Percentiles rank a stretch among this genome's conserved stretches.
Evolutionary conservation across 441 rosid genomes (phyloP).

Genomic region (Euphorbia neoarborescens): DNA sequence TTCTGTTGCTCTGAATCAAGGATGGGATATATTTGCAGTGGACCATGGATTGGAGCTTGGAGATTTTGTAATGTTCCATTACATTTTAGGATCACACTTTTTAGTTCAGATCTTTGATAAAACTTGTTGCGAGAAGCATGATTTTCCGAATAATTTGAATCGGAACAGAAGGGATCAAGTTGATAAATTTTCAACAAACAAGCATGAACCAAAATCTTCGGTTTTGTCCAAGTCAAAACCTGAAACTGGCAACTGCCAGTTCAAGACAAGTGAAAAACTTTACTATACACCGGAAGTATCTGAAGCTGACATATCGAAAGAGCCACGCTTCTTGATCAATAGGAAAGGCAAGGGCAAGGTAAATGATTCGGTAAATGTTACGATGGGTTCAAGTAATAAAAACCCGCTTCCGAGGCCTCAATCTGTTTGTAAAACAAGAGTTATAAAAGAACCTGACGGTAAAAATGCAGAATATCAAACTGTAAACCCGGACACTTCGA

Average conservation of each 20-base stretch:
- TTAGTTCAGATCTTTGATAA: slow-evolving; percentile 13
- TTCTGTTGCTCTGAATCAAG: slow-evolving; percentile 25
- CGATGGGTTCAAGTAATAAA: not conserved
- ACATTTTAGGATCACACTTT: slow-evolving; percentile 27
- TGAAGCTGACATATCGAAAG: not conserved
- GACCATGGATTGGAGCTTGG: slow-evolving; percentile 33
- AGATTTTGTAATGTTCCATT: slow-evolving; percentile 30
- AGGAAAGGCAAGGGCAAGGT: slow-evolving; percentile 15
- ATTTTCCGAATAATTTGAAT: too few species aligned
- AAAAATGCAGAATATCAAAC: not conserved
- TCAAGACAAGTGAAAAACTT: too few species aligned
- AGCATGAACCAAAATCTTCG: not conserved
- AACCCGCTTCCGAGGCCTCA: not conserved
- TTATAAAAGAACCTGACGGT: not conserved
- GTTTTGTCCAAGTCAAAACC: not conserved
- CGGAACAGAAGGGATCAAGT: not conserved
- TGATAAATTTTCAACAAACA: not conserved
- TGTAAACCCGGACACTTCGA: not conserved
- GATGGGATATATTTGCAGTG: slow-evolving; percentile 33
- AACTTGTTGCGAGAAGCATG: slow-evolving; percentile 14
- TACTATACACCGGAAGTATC: too few species aligned
- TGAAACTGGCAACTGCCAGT: too few species aligned
- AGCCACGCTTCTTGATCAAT: not conserved
- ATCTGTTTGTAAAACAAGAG: not conserved
- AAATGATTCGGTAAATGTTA: not conserved